Base-by-base conservation (phyloP, 768 basidiomycete genomes). In the Xerocomus potaroensis region DNA sequence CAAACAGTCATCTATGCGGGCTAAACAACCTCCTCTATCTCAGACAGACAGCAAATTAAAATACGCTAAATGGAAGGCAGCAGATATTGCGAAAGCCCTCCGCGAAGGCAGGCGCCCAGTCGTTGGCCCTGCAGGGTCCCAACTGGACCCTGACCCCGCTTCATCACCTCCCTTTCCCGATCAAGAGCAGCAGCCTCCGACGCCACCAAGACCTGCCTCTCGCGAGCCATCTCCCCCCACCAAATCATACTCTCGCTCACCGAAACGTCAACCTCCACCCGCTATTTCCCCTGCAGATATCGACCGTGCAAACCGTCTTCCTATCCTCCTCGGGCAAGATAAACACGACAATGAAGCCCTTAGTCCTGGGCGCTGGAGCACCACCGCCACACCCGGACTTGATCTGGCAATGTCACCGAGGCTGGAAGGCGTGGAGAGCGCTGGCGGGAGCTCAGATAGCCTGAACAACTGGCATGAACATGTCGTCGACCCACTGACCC, bases 51-150 rank as follows among this genome's bases (percentile, higher is more conserved):
- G 87, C 52, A 98, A 96, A 67, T 80, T 95, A 29, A 83, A 81
- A 46, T 99, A 98, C 68, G 80, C 93, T 4, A 91, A 96, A 65
- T 99, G 96, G 94, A 97, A 97, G 65, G 95, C 95, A 30, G 85
- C 87, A 11, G 92, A 96, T 51, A 93, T 98, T 16, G 82, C 90
- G 15, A 97, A 90, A 65, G 93, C 95, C 1, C 79, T 93, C 61
- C 83, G 94, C n/a, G 95, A 97, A 65, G 94, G 96, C 5, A 79
- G 88, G 18, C 80, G 76, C 55, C 93, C 95, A 9, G 69, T 72
- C 2, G 79, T 93, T 2, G 95, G 91, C 2, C 87, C 90, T 48
- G 81, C 87, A 38, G 81, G 76, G 42, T 72, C 65, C 35, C 43
- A 64, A 2, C 33, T 60, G 10, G 58, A 61, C 41, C 55, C 54